phyloP scores from a whole-genome alignment of 176 grass and related monocot genomes.

The Themeda triandra region DNA sequence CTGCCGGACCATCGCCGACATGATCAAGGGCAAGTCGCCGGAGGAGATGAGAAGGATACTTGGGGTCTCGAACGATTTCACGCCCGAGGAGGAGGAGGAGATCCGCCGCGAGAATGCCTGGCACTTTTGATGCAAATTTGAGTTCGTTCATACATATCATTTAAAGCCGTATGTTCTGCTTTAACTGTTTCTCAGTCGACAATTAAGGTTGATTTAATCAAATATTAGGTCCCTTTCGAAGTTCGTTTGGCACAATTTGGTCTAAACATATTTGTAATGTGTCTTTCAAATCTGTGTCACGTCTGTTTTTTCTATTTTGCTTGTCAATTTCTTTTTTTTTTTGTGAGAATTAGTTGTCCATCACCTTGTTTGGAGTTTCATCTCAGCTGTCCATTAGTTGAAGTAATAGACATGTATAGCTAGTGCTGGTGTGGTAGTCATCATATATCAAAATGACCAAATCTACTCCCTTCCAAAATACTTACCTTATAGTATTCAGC shows the following conservation, averaged over 20 bases:
- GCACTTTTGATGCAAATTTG: not conserved
- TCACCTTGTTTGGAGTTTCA: not conserved
- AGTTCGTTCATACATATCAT: not conserved
- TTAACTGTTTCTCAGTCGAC: not conserved
- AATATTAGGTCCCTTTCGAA: not conserved
- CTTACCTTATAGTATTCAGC: too few species aligned
- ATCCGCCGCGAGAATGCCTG: not conserved
- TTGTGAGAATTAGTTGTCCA: too few species aligned
- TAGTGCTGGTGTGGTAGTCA: too few species aligned
- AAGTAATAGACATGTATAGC: not conserved
- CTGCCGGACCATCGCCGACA: not conserved
- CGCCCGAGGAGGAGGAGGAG: not conserved
- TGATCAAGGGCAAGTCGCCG: not conserved
- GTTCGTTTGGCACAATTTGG: not conserved
- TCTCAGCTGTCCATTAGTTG: not conserved
- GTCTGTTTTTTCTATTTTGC: too few species aligned
- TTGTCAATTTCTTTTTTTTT: too few species aligned
- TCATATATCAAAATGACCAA: not conserved
- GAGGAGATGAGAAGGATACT: not conserved
- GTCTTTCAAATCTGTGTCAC: not conserved
- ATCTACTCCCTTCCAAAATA: too few species aligned
- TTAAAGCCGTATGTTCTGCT: not conserved
- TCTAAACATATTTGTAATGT: not conserved
- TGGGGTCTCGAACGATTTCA: not conserved
- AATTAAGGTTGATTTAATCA: not conserved